A percentile compares a stretch with the other conserved stretches of the same genome.
Evolutionary conservation across 495 filamentous ascomycete species (phyloP).

Genomic region (Trichoderma asperelloides): DNA sequence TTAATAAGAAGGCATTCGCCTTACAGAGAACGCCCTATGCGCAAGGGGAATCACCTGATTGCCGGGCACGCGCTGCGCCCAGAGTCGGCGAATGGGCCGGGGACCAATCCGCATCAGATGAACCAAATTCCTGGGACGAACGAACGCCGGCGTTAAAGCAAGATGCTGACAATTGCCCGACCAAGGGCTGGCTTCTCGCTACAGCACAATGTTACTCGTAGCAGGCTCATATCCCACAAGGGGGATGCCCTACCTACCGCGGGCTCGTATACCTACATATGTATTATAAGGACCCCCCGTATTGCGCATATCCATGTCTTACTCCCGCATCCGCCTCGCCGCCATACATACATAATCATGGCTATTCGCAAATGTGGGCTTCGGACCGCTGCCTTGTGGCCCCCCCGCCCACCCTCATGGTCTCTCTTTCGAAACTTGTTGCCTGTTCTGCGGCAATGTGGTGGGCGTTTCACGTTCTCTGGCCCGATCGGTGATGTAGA

Average conservation of each 20-base stretch:
- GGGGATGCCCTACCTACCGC: not conserved
- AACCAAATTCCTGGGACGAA: not conserved
- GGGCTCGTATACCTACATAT: not conserved
- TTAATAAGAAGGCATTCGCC: not conserved
- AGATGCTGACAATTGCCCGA: constrained; percentile 7
- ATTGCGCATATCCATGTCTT: not conserved
- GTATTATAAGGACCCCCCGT: not conserved
- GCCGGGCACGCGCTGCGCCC: not conserved
- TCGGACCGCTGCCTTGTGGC: not conserved
- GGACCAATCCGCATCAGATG: not conserved
- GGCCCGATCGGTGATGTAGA: not conserved
- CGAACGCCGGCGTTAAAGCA: not conserved
- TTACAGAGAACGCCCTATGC: not conserved
- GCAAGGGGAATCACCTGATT: not conserved
- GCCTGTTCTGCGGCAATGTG: not conserved
- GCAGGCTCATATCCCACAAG: not conserved
- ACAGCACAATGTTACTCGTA: not conserved
- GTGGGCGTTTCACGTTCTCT: not conserved
- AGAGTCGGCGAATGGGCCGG: not conserved
- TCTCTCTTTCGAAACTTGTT: not conserved
- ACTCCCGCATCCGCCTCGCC: not conserved
- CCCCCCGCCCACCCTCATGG: not conserved
- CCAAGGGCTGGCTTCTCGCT: not conserved
- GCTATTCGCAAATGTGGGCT: not conserved
- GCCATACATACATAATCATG: not conserved